Evolutionary conservation across 768 basidiomycete species (phyloP).

Genomic region (Amanita exitialis): DNA sequence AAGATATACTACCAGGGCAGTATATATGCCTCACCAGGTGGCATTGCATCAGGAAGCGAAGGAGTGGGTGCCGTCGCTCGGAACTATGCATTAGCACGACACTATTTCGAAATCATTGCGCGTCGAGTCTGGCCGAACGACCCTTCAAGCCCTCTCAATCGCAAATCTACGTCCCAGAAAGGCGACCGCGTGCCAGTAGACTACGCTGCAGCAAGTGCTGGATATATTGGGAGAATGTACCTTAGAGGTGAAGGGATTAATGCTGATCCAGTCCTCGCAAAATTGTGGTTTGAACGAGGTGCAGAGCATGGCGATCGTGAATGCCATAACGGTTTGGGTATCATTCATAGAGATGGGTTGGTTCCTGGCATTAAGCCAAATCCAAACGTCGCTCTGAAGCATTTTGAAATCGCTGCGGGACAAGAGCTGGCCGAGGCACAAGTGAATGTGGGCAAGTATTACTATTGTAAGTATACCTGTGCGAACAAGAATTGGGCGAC

Average conservation of each 20-base stretch:
- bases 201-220: constrained; percentile 74
- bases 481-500: constrained; percentile 10
- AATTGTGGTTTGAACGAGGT: constrained; percentile 93
- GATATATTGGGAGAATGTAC: constrained; percentile 89
- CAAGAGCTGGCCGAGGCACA: constrained; percentile 90
- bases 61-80: constrained; percentile 85
- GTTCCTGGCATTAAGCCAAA: constrained; percentile 58
- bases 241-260: constrained; percentile 88
- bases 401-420: constrained; percentile 74
- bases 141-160: constrained; percentile 42
- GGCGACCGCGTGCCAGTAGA: constrained; percentile 41
- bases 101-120: constrained; percentile 81
- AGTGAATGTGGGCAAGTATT: constrained; percentile 79
- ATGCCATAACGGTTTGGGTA: constrained; percentile 82
- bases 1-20: constrained; percentile 95
- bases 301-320: constrained; percentile 76
- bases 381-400: constrained; percentile 44
- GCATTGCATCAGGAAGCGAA: constrained; percentile 80
- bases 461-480: constrained; percentile 40
- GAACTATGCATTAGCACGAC: constrained; percentile 64
- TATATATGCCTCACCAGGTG: constrained; percentile 72
- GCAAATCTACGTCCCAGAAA: constrained; percentile 30
- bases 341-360: constrained; percentile 88
- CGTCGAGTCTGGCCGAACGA: constrained; percentile 86
- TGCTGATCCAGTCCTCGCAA: constrained; percentile 63